Base-by-base conservation (phyloP, 352 stramenopile genomes). In the Poterioochromonas sp. region DNA sequence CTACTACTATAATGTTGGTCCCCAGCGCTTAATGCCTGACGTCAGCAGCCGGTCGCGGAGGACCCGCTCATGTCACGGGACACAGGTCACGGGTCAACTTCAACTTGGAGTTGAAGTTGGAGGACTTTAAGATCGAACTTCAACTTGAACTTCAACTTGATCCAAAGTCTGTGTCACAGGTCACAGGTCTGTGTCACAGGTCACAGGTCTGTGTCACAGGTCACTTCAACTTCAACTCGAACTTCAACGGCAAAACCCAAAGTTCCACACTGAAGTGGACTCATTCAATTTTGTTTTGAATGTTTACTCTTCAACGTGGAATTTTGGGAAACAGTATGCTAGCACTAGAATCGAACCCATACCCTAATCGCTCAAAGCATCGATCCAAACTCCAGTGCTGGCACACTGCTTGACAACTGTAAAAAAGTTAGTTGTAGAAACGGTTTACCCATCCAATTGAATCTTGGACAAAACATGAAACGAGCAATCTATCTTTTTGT, bases 341-440 rank as follows among this genome's bases (percentile, higher is more conserved):
- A 68, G 58, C 58, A 68, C 58, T 68, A 68, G 58, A 68, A 68
- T 68, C 58, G 58, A 68, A 68, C 58, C 58, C 58, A 68, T 68
- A 68, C 58, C 58, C 58, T 68, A 68, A 68, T 68, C 58, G 58
- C 58, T 68, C 58, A 68, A 68, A 68, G 58, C 58, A 68, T 68
- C 58, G 58, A 68, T 68, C 58, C 58, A 68, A 68, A 68, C 58
- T 68, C 58, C 58, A 68, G 58, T 68, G 58, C 58, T 68, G 58
- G 58, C 58, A 68, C 58, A 68, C 63, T 73, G 32, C 63, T 73
- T 73, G 63, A 40, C 63, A 49, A 73, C 37, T 73, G 58, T 73
- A 47, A 73, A 73, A 73, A 73, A 73, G 37, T 73, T 73, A 73
- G 32, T 40, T 73, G 63, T 73, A 73, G 63, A 73, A 73, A 73